Evolutionary conservation across 352 stramenopile genomes (phyloP), one percentile per base, ranked within the genome.

Genomic region (Peronospora destructor): DNA sequence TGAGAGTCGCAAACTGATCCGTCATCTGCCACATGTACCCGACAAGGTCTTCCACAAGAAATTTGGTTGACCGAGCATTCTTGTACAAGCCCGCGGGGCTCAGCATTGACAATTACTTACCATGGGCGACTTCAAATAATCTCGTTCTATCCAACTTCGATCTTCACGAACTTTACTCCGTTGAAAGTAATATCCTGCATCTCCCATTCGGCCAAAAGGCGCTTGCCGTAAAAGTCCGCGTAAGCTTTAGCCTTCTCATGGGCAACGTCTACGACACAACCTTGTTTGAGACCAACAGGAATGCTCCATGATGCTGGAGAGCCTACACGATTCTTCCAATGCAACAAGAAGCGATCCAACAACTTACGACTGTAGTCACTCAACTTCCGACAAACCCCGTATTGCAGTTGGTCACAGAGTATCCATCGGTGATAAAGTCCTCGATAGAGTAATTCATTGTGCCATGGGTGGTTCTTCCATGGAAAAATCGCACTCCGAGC

Each of bases 11-110:
- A 89, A 46, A 93, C 40, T 76, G 52, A 43, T 91, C 80, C 4
- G 84, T 93, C 79, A 91, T 91, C 45, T 94, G 80, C 80, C 81
- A 94, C 16, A 94, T 69, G 49, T 85, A 79, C 0, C 82, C 84
- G 3, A 89, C 71, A 8, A 94, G 66, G 42, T 92, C 84, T 55
- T 91, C 59, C 11, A 92, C 76, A 0, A 66, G 64, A 6, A 79
- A 79, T 8, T 49, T 57, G 0, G 47, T 59, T 4, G 76, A 85
- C 10, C 67, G 64, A 25, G 79, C 76, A 1, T 12, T 58, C 3
- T 70, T 34, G 42, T 84, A 73, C 7, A 68, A 80, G 0, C 76
- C 78, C n/a, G 92, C 65, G 1, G 64, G 33, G 7, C 71, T 62
- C 8, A 82, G 53, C 13, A 49, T 39, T 6, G 69, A 66, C 49